These are phyloP conservation scores for Deuterostichococcus epilithicus DNA, from an alignment of 139 green algal species.

Conservation along the genomic window DNA sequence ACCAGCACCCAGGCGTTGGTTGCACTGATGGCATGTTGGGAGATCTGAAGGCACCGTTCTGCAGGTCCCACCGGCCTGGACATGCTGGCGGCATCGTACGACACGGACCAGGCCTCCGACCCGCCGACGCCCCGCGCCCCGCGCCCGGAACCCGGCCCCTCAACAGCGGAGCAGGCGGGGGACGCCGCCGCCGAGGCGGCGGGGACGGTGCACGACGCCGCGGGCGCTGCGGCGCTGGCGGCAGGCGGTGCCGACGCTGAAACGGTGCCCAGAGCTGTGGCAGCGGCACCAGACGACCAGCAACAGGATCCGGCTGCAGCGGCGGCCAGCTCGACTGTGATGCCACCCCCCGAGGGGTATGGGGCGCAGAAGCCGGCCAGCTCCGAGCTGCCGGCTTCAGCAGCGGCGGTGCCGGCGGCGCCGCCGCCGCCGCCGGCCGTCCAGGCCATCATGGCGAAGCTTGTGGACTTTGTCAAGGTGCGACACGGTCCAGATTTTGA, in stretches of 20 bases:
- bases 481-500: not conserved
- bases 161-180: not conserved
- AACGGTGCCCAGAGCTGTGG: not conserved
- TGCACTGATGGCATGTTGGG: not conserved
- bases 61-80: not conserved
- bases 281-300: not conserved
- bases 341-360: not conserved
- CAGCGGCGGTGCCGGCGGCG: not conserved
- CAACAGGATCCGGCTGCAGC: not conserved
- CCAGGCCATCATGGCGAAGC: constrained; percentile 41
- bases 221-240: no score
- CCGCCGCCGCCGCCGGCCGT: constrained; percentile 18
- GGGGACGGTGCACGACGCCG: no score
- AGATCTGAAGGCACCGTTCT: not conserved
- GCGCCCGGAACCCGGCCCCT: no score
- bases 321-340: not conserved
- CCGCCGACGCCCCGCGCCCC: not conserved
- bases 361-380: not conserved
- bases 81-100: not conserved
- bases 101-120: not conserved
- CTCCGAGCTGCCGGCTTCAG: not conserved
- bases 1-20: no score
- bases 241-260: not conserved
- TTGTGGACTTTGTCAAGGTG: constrained; percentile 46
- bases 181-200: no score